Evolutionary conservation across 2,329 filamentous ascomycete genomes (phyloP).

Genomic region (Teratosphaeria viscida): DNA sequence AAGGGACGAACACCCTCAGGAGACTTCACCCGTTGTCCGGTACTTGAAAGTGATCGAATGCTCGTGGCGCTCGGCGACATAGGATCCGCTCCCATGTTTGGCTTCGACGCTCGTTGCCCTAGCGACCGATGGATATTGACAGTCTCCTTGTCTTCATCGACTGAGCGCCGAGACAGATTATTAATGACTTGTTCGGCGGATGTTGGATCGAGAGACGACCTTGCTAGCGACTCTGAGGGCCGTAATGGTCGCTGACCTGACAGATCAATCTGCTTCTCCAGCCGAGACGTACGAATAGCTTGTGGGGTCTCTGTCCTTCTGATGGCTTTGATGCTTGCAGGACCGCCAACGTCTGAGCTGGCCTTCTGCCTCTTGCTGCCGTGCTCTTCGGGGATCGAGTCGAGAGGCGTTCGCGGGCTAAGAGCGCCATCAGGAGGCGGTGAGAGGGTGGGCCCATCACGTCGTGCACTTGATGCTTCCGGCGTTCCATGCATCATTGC

Average conservation of each 20-base stretch:
- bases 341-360: slow-evolving; percentile 31
- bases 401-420: slow-evolving; percentile 29
- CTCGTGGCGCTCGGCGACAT: slow-evolving; percentile 35
- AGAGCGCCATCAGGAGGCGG: slow-evolving; percentile 11
- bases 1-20: slow-evolving; percentile 48
- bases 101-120: slow-evolving; percentile 7
- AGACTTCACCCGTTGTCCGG: slow-evolving; percentile 27
- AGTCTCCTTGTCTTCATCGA: slow-evolving; percentile 38
- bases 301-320: slow-evolving; percentile 33
- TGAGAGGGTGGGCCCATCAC: slow-evolving; percentile 1
- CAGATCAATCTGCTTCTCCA: slow-evolving; percentile 3
- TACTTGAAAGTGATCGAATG: slow-evolving; percentile 33
- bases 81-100: slow-evolving; percentile 17
- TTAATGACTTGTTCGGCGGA: slow-evolving; percentile 24
- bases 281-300: slow-evolving; percentile 26
- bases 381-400: slow-evolving; percentile 39
- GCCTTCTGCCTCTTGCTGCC: slow-evolving; percentile 31
- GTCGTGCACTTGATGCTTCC: not conserved
- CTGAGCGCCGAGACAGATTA: slow-evolving; percentile 28
- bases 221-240: not conserved
- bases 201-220: slow-evolving; percentile 15
- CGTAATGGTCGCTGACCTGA: slow-evolving; percentile 6
- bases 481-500: not conserved
- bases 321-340: slow-evolving; percentile 33
- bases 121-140: slow-evolving; percentile 33